A percentile compares a stretch with the other conserved stretches of the same genome.
Evolutionary conservation across 345 rosid species (phyloP).

Genomic region (Litchi chinensis): DNA sequence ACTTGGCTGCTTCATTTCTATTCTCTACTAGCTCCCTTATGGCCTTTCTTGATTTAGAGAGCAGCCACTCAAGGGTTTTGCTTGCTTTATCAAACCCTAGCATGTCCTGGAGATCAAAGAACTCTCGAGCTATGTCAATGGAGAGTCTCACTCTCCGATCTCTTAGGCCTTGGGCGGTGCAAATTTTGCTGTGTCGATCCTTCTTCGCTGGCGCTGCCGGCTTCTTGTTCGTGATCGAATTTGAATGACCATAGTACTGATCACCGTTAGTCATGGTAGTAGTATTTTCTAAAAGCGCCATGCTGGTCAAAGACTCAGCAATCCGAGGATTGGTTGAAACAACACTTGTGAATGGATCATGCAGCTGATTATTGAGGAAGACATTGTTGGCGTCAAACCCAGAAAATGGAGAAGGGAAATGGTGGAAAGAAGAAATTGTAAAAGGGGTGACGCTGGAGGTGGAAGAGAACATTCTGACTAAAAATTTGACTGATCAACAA

Average conservation of each 20-base stretch:
- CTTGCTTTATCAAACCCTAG: constrained; percentile 85
- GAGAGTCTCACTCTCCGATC: constrained; percentile 90
- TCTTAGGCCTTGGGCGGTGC: constrained; percentile 73
- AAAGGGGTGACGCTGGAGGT: constrained; percentile 16
- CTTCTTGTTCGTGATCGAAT: constrained; percentile 26
- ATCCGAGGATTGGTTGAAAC: constrained; percentile 18
- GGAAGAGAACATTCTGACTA: constrained; percentile 31
- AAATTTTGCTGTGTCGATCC: constrained; percentile 77
- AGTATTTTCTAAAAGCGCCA: constrained; percentile 12
- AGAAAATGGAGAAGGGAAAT: constrained; percentile 12
- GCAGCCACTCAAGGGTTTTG: constrained; percentile 84
- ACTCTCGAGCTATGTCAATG: constrained; percentile 62
- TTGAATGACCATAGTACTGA: not conserved
- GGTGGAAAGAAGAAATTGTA: constrained; percentile 21
- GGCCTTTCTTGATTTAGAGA: constrained; percentile 56
- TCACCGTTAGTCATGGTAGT: constrained; percentile 11
- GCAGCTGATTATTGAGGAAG: constrained; percentile 22
- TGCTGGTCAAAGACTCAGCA: constrained; percentile 19
- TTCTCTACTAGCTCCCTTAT: constrained; percentile 44
- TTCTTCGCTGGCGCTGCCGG: constrained; percentile 39
- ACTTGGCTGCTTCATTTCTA: constrained; percentile 11
- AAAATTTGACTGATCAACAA: constrained; percentile 13
- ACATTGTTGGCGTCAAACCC: constrained; percentile 13
- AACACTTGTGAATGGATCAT: constrained; percentile 22
- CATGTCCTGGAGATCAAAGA: constrained; percentile 87